phyloP scores from a whole-genome alignment of 345 rosid genomes.

The Orychophragmus violaceus region DNA sequence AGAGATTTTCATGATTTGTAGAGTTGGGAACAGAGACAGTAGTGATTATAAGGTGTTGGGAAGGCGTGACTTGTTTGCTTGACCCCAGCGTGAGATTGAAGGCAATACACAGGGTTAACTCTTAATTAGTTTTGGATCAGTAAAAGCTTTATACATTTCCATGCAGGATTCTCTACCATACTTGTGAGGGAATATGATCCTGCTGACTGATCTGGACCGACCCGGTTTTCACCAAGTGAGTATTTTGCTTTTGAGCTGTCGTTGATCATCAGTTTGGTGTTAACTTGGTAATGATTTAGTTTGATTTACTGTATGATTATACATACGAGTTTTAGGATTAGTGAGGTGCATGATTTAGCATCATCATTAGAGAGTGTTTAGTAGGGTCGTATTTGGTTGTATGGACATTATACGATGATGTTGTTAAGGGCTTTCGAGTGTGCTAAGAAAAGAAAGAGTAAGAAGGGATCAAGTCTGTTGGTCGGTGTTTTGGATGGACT shows the following conservation, averaged over 20 bases:
- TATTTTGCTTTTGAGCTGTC: not conserved
- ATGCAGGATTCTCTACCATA: constrained; percentile 15
- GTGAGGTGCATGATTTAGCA: constrained; percentile 19
- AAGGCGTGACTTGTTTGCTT: constrained; percentile 41
- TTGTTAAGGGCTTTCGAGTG: constrained; percentile 1
- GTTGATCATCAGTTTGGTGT: constrained; percentile 2
- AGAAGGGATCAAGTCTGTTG: constrained; percentile 34
- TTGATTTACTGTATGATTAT: not conserved
- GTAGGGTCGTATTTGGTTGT: constrained; percentile 24
- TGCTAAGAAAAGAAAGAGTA: constrained; percentile 23
- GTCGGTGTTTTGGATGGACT: constrained; percentile 38
- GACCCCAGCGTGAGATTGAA: constrained; percentile 47
- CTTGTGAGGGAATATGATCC: not conserved
- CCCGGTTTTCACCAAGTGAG: not conserved
- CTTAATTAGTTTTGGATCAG: constrained; percentile 9
- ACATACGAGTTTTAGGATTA: not conserved
- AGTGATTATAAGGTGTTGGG: constrained; percentile 59
- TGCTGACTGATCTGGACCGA: not conserved
- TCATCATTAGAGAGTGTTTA: constrained; percentile 28
- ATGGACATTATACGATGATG: constrained; percentile 16
- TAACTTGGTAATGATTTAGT: constrained; percentile 2
- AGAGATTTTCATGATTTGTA: constrained; percentile 49
- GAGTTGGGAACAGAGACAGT: constrained; percentile 35
- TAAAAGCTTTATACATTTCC: constrained; percentile 8
- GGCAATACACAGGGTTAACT: constrained; percentile 32